Percentiles rank a stretch among this genome's conserved stretches.
phyloP scores from a whole-genome alignment of 129 eudicot species.

The Flaveria brownii region DNA sequence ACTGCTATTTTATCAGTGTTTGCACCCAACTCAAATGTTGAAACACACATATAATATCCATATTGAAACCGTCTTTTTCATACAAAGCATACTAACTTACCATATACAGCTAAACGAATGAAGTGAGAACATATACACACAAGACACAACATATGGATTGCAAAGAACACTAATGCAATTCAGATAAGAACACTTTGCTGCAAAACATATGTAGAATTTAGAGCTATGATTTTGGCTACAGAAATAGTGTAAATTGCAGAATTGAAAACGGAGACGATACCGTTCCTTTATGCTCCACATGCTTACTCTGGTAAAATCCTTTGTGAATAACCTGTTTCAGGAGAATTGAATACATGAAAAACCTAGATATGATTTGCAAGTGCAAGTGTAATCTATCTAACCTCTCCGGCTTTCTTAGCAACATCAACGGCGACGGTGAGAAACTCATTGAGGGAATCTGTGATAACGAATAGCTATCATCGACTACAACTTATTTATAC shows the following conservation, averaged over 20 bases:
- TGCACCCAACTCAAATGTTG: neutral
- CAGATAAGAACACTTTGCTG: too few relatives aligned
- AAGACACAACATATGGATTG: neutral
- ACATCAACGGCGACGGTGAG: slow-evolving; percentile 75
- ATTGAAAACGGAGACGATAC: slow-evolving; percentile 33
- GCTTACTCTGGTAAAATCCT: slow-evolving; percentile 78
- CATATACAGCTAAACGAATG: too few relatives aligned
- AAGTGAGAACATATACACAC: neutral
- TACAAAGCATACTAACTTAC: too few relatives aligned
- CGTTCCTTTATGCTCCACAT: slow-evolving; percentile 97
- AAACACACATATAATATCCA: too few relatives aligned
- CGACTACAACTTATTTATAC: neutral
- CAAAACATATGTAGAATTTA: too few relatives aligned
- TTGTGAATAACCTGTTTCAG: slow-evolving; percentile 61
- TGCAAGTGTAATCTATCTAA: slow-evolving; percentile 27
- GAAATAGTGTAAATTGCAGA: neutral
- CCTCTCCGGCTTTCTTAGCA: slow-evolving; percentile 98
- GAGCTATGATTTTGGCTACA: too few relatives aligned
- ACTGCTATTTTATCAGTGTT: neutral
- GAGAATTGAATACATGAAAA: neutral
- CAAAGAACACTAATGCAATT: neutral
- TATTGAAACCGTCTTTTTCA: too few relatives aligned
- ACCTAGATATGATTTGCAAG: neutral
- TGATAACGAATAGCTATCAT: neutral
- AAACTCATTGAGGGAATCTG: slow-evolving; percentile 55